Conservation (phyloP, 2,329 filamentous ascomycete genomes). For the Beauveria scarabaeidicola region DNA sequence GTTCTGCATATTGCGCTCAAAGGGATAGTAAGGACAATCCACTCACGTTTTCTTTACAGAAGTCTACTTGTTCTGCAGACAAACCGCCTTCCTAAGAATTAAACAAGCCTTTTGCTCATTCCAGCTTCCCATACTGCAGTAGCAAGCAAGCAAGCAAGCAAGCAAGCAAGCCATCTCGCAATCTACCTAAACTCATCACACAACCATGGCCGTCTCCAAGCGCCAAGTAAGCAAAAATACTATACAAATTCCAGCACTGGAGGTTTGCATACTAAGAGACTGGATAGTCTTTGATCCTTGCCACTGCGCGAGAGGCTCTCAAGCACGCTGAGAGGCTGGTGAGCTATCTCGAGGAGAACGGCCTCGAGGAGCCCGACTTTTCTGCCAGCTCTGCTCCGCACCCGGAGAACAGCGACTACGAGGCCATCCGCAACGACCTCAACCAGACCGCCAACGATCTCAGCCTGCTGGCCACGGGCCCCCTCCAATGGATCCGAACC, state of each 20-base stretch:
- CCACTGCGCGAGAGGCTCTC: background rate
- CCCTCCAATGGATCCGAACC: background rate
- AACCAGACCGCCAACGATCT: slow-evolving; percentile 13
- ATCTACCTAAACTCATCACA: background rate
- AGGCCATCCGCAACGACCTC: slow-evolving; percentile 4
- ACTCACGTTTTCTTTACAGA: background rate
- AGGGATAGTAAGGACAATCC: background rate
- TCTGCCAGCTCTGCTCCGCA: background rate
- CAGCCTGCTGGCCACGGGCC: slow-evolving; percentile 12
- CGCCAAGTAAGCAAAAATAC: background rate
- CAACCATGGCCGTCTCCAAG: background rate
- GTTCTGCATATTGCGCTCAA: no score
- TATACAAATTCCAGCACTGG: background rate
- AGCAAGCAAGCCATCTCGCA: background rate
- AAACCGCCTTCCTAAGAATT: background rate
- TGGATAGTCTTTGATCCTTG: background rate
- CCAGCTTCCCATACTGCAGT: background rate
- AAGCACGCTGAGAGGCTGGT: background rate
- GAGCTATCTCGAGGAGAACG: slow-evolving; percentile 10
- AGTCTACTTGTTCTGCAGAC: background rate
- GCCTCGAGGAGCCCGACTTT: slow-evolving; percentile 2
- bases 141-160: background rate
- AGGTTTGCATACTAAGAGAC: background rate
- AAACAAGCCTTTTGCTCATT: background rate
- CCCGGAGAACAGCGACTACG: slow-evolving; percentile 8